These are phyloP conservation scores for Aspergillus phoenicis DNA, from an alignment of 2,329 filamentous ascomycete genomes.

Conservation along the genomic window DNA sequence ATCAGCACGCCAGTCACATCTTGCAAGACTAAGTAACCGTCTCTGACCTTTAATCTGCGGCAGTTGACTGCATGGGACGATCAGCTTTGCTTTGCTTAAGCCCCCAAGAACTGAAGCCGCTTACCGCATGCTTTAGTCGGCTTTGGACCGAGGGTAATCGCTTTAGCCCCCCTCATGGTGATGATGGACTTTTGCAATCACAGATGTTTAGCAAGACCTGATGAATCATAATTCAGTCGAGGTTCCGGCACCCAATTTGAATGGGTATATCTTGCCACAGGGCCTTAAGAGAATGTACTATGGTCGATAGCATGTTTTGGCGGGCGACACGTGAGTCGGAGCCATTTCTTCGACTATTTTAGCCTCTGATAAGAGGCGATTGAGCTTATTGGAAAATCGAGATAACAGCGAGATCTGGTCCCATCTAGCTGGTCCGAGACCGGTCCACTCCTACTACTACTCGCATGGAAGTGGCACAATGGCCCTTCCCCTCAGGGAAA, in stretches of 20 bases:
- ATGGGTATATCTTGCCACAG: background rate
- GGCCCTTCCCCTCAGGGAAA: background rate
- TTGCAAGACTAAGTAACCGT: background rate
- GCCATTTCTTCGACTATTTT: conserved; percentile 2
- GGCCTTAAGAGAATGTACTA: background rate
- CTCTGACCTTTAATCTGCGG: conserved; percentile 31
- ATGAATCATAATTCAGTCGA: too few relatives aligned
- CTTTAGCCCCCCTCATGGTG: conserved; percentile 25
- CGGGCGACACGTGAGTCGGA: conserved; percentile 19
- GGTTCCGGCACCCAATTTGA: background rate
- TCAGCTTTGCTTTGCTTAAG: background rate
- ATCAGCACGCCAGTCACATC: conserved; percentile 2
- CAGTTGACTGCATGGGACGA: conserved; percentile 29
- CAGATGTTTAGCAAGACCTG: too few relatives aligned
- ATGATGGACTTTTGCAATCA: background rate
- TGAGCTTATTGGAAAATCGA: background rate
- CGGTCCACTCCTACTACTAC: background rate
- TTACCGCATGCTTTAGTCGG: conserved; percentile 37
- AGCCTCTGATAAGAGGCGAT: background rate
- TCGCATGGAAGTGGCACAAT: background rate
- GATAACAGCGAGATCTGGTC: background rate
- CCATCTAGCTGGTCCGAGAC: background rate
- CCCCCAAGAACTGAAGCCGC: conserved; percentile 11
- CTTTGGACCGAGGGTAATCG: conserved; percentile 27
- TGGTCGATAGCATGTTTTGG: background rate